Conservation (phyloP, 129 eudicot genomes). For the Smallanthus sonchifolius region DNA sequence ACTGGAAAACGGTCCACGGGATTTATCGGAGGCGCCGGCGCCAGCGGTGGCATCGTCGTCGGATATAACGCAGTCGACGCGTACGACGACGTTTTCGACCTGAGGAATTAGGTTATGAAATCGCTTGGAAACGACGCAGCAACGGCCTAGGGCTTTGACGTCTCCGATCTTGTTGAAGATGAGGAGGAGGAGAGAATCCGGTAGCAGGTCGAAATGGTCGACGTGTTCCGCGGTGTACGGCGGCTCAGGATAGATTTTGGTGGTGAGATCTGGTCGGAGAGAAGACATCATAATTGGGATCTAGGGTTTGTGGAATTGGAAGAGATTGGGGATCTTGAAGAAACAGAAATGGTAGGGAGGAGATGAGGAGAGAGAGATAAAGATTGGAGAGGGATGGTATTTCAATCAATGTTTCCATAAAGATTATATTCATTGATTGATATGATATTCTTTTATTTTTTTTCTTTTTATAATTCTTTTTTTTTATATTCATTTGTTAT, state of each 20-base stretch:
- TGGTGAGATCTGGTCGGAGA: conserved; percentile 42
- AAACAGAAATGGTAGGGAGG: conserved; percentile 20
- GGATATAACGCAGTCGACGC: conserved; percentile 86
- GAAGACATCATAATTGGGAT: conserved; percentile 30
- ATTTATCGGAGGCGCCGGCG: conserved; percentile 27
- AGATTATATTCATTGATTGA: background rate
- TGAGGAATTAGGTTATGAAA: conserved; percentile 68
- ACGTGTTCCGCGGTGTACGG: background rate
- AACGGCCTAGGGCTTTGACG: conserved; percentile 69
- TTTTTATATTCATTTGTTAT: too few species aligned
- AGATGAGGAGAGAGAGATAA: background rate
- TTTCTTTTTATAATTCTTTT: background rate
- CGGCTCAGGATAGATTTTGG: conserved; percentile 52
- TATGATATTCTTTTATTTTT: background rate
- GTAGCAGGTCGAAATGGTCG: conserved; percentile 67
- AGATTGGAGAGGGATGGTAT: background rate
- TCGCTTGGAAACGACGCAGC: conserved; percentile 57
- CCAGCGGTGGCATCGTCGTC: conserved; percentile 49
- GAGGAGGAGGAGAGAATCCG: conserved; percentile 57
- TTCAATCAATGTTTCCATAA: background rate
- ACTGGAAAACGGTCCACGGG: conserved; percentile 43
- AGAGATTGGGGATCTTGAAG: background rate
- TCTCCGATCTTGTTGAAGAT: conserved; percentile 80
- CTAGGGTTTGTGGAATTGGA: background rate
- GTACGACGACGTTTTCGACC: conserved; percentile 65